Conservation (phyloP, 2,329 filamentous ascomycete species). For the Tolypocladium endophyticum region DNA sequence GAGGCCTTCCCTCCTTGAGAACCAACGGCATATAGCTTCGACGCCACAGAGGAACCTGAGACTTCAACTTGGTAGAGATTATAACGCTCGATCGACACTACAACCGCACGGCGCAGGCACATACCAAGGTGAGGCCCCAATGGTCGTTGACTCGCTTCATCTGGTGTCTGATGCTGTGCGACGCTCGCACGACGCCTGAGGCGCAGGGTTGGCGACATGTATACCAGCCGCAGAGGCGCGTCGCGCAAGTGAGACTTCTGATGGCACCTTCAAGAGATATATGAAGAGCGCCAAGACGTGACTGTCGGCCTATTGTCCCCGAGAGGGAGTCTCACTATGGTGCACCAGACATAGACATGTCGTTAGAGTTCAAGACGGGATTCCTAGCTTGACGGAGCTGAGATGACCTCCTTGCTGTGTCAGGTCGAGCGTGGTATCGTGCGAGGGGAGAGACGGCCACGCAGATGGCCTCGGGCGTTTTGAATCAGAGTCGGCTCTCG, state of each 20-base stretch:
- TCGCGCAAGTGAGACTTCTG: background rate
- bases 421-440: background rate
- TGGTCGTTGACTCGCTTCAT: background rate
- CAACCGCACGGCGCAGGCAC: background rate
- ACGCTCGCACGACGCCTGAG: background rate
- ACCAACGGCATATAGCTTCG: background rate
- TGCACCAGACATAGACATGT: background rate
- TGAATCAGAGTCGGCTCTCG: constrained; percentile 64
- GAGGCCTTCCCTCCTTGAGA: background rate
- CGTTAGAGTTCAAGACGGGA: background rate
- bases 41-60: background rate
- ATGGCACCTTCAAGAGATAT: background rate
- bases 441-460: background rate
- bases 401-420: background rate
- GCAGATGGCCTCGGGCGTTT: background rate
- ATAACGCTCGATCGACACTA: background rate
- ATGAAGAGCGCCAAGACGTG: background rate
- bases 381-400: background rate
- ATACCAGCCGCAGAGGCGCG: background rate
- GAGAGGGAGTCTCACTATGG: background rate
- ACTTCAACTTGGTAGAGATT: background rate
- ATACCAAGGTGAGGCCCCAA: background rate
- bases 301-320: background rate
- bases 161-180: constrained; percentile 1
- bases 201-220: background rate